These are phyloP conservation scores for Apiotrichum veenhuisii DNA, from an alignment of 1,284 basidiomycete genomes.

Conservation along the genomic window DNA sequence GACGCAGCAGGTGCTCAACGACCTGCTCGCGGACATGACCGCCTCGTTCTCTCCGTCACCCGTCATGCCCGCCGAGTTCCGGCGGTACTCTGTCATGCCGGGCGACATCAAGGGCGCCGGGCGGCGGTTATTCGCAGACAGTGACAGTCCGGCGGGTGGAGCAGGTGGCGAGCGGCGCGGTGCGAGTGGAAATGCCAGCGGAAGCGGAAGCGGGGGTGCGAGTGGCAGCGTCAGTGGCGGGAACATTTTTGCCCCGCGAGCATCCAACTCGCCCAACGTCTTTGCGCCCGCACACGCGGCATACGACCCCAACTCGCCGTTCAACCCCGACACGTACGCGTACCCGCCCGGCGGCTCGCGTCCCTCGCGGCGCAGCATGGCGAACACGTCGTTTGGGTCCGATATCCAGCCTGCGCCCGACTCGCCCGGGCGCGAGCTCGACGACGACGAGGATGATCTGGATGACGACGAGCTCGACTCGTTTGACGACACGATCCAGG, in stretches of 20 bases:
- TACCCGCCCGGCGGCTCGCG: neutral
- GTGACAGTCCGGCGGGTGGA: neutral
- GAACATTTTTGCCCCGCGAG: neutral
- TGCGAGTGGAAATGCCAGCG: no score
- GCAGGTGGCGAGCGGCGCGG: no score
- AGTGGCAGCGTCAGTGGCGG: neutral
- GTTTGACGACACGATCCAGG: slow-evolving; percentile 3
- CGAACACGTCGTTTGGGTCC: slow-evolving; percentile 39
- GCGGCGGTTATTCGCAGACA: slow-evolving; percentile 11
- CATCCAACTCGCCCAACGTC: neutral
- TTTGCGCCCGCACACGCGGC: neutral
- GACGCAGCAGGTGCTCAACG: slow-evolving; percentile 22
- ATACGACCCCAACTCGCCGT: neutral
- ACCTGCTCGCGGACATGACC: slow-evolving; percentile 44
- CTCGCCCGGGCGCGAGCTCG: slow-evolving; percentile 11
- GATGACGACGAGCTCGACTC: slow-evolving; percentile 14
- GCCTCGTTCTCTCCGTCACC: neutral
- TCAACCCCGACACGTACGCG: slow-evolving; percentile 1
- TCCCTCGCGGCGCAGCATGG: slow-evolving; percentile 26
- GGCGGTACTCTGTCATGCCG: slow-evolving; percentile 40
- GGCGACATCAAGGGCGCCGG: slow-evolving; percentile 20
- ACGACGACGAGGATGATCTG: slow-evolving; percentile 12
- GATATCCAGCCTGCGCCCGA: slow-evolving; percentile 24
- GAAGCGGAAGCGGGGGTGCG: no score
- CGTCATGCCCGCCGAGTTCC: slow-evolving; percentile 27